Base-by-base conservation (phyloP, 73 alveolate genomes). In the Stentor coeruleus region DNA sequence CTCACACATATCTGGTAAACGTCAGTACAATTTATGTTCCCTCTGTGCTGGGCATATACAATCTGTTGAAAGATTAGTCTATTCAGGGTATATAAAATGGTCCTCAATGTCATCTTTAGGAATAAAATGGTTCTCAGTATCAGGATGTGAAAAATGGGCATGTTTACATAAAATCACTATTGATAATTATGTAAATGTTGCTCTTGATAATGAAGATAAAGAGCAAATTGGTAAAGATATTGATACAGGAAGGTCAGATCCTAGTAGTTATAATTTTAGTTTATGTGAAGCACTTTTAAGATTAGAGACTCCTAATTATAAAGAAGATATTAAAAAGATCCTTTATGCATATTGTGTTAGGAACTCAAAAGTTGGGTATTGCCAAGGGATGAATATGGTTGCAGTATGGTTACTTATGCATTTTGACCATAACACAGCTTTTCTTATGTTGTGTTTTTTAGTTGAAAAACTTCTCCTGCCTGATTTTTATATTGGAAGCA, bases 381-480 rank as follows among this genome's bases (percentile, higher is more conserved):
- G 79, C 30, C 11, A 59, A 59, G 77, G 11, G 33, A 1, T 66
- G 41, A 33, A 33, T 20, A 3, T 26, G 11, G 38, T 26, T 26
- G 11, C 11, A 20, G 37, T 66, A 15, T 66, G 79, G 79, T 31
- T 66, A 1, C 79, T 66, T 37, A 31, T 66, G n/a, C 33, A 28
- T 66, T 40, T 66, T 20, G 79, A 66, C 39, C 42, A 26, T 2
- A 66, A 66, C 1, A 20, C 42, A 26, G 79, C 79, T 1, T 66
- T 66, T 66, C 15, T 20, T 20, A 66, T 66, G 36, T 31, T 66
- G 26, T 66, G 40, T 11, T 66, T 20, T 66, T 66, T 66, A 33
- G 33, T 66, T 66, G 79, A 66, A 66, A 66, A 66, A 66, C 33
- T 37, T 26, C 79, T 66, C 33, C 37, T 33, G 41, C 79, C 79